phyloP scores from a whole-genome alignment of 2,329 filamentous ascomycete species.

The Didymellaceae sp. region DNA sequence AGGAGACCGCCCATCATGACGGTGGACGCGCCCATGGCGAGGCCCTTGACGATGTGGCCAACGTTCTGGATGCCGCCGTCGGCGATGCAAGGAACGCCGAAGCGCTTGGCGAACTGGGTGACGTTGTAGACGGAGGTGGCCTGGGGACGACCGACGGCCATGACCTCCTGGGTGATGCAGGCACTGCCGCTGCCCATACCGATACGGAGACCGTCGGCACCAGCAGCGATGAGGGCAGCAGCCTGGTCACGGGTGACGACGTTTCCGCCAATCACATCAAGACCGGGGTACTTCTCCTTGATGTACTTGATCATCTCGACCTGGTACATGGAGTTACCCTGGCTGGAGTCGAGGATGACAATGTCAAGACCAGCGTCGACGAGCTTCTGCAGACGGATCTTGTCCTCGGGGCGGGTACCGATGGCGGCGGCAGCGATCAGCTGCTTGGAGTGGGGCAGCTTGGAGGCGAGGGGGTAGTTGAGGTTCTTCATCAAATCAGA shows the following conservation, averaged over 20 bases:
- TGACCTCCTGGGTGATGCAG: slow-evolving; percentile 99
- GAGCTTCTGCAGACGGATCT: slow-evolving; percentile 81
- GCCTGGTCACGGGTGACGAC: slow-evolving; percentile 98
- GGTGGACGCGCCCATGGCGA: slow-evolving; percentile 90
- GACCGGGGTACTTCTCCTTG: slow-evolving; percentile 81
- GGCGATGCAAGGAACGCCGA: slow-evolving; percentile 96
- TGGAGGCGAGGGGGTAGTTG: slow-evolving; percentile 94
- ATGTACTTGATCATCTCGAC: slow-evolving; percentile 97
- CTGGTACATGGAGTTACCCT: slow-evolving; percentile 99
- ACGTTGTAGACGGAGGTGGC: slow-evolving; percentile 92
- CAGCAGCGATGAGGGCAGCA: slow-evolving; percentile 87
- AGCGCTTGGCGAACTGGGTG: slow-evolving; percentile 84
- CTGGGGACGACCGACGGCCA: slow-evolving; percentile 97
- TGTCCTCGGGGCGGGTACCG: slow-evolving; percentile 93
- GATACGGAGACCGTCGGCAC: slow-evolving; percentile 94
- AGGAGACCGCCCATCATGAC: slow-evolving; percentile 99
- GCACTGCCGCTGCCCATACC: slow-evolving; percentile 98
- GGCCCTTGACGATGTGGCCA: slow-evolving; percentile 97
- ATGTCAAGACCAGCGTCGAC: slow-evolving; percentile 96
- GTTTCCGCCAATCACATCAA: slow-evolving; percentile 98
- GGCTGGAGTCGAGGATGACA: slow-evolving; percentile 92
- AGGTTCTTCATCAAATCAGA: slow-evolving; percentile 99
- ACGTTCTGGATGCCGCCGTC: slow-evolving; percentile 98
- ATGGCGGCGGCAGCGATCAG: slow-evolving; percentile 94
- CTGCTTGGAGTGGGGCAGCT: slow-evolving; percentile 96